Conservation (phyloP, 306 rosid genomes). For the Sechiopsis laciniata region DNA sequence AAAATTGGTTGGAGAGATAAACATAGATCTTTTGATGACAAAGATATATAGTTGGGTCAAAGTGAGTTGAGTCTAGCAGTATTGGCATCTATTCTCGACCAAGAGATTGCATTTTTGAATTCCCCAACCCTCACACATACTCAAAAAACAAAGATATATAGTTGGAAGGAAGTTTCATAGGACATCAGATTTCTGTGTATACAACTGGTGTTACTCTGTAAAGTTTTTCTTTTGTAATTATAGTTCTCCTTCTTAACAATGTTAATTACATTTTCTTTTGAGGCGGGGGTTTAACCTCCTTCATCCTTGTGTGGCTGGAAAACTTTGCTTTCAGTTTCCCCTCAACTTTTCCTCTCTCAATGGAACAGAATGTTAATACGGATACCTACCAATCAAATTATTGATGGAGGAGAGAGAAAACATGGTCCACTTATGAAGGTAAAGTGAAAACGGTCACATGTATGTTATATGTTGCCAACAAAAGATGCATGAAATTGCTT, state of each 20-base stretch:
- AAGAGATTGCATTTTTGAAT: too few species aligned
- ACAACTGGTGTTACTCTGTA: neutral
- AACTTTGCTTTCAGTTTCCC: neutral
- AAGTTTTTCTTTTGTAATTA: neutral
- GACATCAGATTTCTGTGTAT: neutral
- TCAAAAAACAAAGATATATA: neutral
- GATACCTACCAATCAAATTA: neutral
- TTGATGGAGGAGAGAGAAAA: neutral
- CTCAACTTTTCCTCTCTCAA: neutral
- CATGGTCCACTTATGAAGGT: neutral
- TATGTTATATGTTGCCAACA: neutral
- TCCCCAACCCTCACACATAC: too few species aligned
- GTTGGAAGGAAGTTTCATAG: neutral
- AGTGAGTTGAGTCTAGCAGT: too few species aligned
- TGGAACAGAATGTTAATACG: neutral
- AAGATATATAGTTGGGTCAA: neutral
- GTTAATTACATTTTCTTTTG: neutral
- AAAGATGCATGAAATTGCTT: slow-evolving; percentile 10
- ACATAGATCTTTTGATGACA: neutral
- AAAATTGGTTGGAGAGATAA: neutral
- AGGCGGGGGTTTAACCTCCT: neutral
- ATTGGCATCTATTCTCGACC: too few species aligned
- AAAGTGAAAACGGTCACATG: neutral
- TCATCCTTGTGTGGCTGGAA: neutral
- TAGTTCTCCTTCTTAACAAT: neutral